Base-by-base conservation (phyloP, 2,329 filamentous ascomycete genomes). In the Penicillium palitans region DNA sequence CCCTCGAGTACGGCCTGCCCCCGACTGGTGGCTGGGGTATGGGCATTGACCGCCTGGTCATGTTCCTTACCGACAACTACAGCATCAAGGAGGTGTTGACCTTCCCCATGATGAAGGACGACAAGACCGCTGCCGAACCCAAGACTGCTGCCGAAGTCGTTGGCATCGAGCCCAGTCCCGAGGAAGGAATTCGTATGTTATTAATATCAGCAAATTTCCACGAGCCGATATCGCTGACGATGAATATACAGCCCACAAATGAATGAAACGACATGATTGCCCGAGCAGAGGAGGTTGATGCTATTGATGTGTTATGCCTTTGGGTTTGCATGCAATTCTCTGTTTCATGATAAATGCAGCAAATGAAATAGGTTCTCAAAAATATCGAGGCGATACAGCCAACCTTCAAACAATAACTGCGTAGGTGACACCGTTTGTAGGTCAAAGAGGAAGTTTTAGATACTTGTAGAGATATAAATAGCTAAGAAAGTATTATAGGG, bases 31-130 rank as follows among this genome's bases (percentile, higher is more conserved):
- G 95, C 49, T 99, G 90, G 89, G 95, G 93, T 66, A 91, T 98
- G 85, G 95, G 95, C 64, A 95, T 96, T 66, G 93, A 98, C 80
- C 88, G 93, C 60, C 80, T 96, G 76, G 90, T 92, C 75, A 96
- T 96, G 92, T 96, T 96, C 84, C 80, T 98, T 76, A 96, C 93
- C 49, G 87, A 98, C 78, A 90, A 96, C 80, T 95, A 96, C 81
- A 90, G 86, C 68, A 99, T 99, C 76, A 93, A 95, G 79, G 95
- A 99, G 79, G 93, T 98, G 3, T 80, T 98, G 62, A 87, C 93
- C 9, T 99, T 99, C 86, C 95, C 95, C 12, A 93, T 97, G 80
- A 96, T 99, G 91, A 96, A 96, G 86, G 90, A 93, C 51, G 90
- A 93, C 76, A 82, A 83, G 72, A 81, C 80, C 33, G 73, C 73